Conservation (phyloP, 257 asterid genomes). For the Echites panduratus region DNA sequence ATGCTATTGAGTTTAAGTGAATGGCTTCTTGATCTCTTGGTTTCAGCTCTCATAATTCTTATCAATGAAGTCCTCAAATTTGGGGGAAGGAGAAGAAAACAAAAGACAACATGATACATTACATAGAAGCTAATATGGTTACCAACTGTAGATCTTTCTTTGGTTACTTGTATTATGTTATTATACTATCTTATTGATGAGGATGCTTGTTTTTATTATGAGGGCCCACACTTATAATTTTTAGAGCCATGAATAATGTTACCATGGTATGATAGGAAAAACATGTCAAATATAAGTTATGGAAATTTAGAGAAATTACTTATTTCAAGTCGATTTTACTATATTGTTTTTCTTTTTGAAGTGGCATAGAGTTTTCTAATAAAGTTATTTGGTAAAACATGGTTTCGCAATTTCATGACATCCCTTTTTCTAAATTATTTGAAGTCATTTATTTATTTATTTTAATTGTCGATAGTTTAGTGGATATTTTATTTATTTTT, state of each 20-base stretch:
- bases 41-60: conserved; percentile 64
- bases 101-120: conserved; percentile 30
- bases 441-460: too few relatives aligned
- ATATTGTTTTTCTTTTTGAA: too few relatives aligned
- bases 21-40: conserved; percentile 58
- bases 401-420: too few relatives aligned
- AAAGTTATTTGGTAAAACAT: too few relatives aligned
- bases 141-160: not conserved
- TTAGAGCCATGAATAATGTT: not conserved
- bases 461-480: too few relatives aligned
- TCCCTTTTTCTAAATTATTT: too few relatives aligned
- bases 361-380: too few relatives aligned
- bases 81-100: conserved; percentile 43
- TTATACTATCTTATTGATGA: not conserved
- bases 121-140: not conserved
- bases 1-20: conserved; percentile 61
- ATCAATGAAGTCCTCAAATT: conserved; percentile 67
- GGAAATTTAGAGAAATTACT: not conserved
- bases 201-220: not conserved
- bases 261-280: not conserved
- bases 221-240: not conserved
- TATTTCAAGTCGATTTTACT: too few relatives aligned
- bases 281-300: not conserved
- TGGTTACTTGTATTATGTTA: not conserved
- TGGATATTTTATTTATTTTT: too few relatives aligned